Conservation (phyloP, 192 early-diverging fungal species). For the Endogone sp. region DNA sequence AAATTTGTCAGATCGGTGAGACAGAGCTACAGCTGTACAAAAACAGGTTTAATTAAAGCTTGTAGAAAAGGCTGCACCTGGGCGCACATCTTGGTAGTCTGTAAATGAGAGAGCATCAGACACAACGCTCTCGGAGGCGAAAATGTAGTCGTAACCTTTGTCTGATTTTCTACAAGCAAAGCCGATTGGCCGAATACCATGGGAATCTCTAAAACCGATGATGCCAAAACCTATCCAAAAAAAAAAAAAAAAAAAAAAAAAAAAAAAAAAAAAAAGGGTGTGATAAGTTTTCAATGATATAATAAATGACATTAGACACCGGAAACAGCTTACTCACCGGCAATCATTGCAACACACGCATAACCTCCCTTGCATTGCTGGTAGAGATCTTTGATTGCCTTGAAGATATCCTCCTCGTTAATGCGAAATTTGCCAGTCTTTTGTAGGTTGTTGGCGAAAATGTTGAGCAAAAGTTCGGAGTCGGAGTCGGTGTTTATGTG, state of each 20-base stretch:
- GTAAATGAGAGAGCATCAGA: slow-evolving; percentile 88
- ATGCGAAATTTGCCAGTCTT: slow-evolving; percentile 94
- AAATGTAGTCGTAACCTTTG: slow-evolving; percentile 92
- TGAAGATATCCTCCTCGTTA: slow-evolving; percentile 98
- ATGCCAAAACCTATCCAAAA: slow-evolving; percentile 74
- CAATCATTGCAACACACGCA: slow-evolving; percentile 95
- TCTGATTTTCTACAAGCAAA: slow-evolving; percentile 75
- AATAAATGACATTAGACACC: not conserved
- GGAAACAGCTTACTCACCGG: slow-evolving; percentile 46
- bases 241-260: not conserved
- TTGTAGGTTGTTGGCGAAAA: slow-evolving; percentile 96
- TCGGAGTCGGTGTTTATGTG: slow-evolving; percentile 99
- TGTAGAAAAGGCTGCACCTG: slow-evolving; percentile 42
- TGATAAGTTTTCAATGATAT: too few relatives aligned
- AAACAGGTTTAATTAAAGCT: not conserved
- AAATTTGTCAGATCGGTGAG: not conserved
- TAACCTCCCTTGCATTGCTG: slow-evolving; percentile 87
- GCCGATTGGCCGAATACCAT: slow-evolving; percentile 95
- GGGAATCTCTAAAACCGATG: slow-evolving; percentile 91
- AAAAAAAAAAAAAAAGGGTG: slow-evolving; percentile 8
- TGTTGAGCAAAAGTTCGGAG: slow-evolving; percentile 96
- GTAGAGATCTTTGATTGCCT: slow-evolving; percentile 81
- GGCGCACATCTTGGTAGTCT: slow-evolving; percentile 85
- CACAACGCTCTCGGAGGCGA: slow-evolving; percentile 95
- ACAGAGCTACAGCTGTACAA: slow-evolving; percentile 3